Conservation (phyloP, 2,329 filamentous ascomycete species). For the Grosmannia clavigera region DNA sequence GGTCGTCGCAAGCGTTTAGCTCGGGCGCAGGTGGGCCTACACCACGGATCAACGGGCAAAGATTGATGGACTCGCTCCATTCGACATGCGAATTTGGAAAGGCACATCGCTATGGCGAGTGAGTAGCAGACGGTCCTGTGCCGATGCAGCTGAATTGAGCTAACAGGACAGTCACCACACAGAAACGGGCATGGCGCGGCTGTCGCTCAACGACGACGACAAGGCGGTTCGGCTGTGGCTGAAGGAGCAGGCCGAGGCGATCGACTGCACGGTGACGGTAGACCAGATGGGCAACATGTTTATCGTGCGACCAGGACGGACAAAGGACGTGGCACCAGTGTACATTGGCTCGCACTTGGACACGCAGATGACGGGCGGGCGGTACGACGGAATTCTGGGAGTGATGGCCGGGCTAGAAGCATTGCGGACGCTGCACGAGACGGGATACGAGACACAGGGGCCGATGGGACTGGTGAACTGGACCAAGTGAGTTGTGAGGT, state of each 20-base stretch:
- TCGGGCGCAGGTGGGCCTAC: not conserved
- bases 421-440: constrained; percentile 54
- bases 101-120: constrained; percentile 12
- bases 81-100: constrained; percentile 12
- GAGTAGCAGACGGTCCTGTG: not conserved
- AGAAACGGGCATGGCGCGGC: constrained; percentile 65
- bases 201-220: constrained; percentile 60
- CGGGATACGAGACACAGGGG: constrained; percentile 53
- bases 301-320: constrained; percentile 56
- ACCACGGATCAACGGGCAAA: constrained; percentile 7
- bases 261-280: constrained; percentile 55
- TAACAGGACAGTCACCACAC: constrained; percentile 6
- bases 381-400: constrained; percentile 70
- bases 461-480: constrained; percentile 67
- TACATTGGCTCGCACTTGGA: constrained; percentile 61
- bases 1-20: not conserved
- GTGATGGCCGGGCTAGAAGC: constrained; percentile 63
- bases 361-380: constrained; percentile 50
- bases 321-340: constrained; percentile 48
- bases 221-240: constrained; percentile 68
- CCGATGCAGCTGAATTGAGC: not conserved
- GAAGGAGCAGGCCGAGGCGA: constrained; percentile 42
- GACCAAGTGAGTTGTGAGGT: constrained; percentile 43
- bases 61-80: constrained; percentile 12
- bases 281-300: constrained; percentile 78